Conservation (phyloP, 768 basidiomycete species). For the Peribolospora baueri region DNA sequence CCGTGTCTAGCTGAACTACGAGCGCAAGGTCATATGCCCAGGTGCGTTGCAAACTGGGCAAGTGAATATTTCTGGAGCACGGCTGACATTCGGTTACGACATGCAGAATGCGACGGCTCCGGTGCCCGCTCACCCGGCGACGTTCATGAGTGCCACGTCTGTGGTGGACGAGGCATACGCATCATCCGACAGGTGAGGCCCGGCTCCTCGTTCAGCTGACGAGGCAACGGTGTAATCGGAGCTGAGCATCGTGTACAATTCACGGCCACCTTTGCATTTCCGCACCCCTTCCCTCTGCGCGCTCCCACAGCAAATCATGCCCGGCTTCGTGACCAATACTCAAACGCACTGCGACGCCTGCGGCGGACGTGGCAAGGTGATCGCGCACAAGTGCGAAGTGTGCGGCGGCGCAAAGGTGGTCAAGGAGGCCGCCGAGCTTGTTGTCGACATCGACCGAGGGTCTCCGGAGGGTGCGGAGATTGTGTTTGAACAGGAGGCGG, state of each 20-base stretch:
- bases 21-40: too few relatives aligned
- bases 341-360: slow-evolving; percentile 36
- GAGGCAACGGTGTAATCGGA: too few relatives aligned
- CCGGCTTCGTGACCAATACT: background rate
- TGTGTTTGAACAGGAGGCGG: slow-evolving; percentile 85
- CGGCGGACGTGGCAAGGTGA: slow-evolving; percentile 53
- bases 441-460: slow-evolving; percentile 61
- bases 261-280: too few relatives aligned
- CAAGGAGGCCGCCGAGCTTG: slow-evolving; percentile 51
- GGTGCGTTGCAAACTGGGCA: too few relatives aligned
- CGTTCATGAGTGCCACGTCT: slow-evolving; percentile 40
- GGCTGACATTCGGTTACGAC: too few relatives aligned
- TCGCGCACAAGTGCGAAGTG: slow-evolving; percentile 53
- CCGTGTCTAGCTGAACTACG: too few relatives aligned
- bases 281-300: too few relatives aligned
- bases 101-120: too few relatives aligned
- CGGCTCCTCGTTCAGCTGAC: too few relatives aligned
- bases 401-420: slow-evolving; percentile 62
- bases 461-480: slow-evolving; percentile 85
- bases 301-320: background rate
- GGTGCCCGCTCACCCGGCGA: slow-evolving; percentile 1
- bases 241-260: too few relatives aligned
- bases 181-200: slow-evolving; percentile 22
- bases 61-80: too few relatives aligned
- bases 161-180: slow-evolving; percentile 64